phyloP scores from a whole-genome alignment of 2,329 filamentous ascomycete species.

The Aspergillus sp. region DNA sequence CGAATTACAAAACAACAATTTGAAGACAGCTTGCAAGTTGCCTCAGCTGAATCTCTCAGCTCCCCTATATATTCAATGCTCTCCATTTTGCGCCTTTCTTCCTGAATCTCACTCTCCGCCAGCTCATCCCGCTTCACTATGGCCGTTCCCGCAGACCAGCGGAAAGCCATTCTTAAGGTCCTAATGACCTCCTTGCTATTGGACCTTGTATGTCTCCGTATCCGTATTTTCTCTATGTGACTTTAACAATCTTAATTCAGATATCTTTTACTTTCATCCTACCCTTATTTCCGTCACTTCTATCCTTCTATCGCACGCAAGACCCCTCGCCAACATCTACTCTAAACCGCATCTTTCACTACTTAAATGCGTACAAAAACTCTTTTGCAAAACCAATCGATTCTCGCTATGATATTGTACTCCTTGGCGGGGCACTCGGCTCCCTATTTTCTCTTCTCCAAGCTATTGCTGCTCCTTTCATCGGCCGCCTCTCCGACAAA shows the following conservation, averaged over 20 bases:
- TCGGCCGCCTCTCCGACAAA: constrained; percentile 82
- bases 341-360: constrained; percentile 74
- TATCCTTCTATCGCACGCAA: constrained; percentile 91
- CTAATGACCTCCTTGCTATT: constrained; percentile 86
- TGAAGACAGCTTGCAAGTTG: neutral
- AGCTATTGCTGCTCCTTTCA: constrained; percentile 86
- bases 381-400: constrained; percentile 90
- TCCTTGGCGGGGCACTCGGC: constrained; percentile 88
- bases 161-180: constrained; percentile 81
- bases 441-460: constrained; percentile 93
- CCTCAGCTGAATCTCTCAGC: neutral
- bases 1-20: neutral
- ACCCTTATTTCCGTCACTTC: constrained; percentile 88
- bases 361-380: constrained; percentile 92
- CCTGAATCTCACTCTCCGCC: neutral
- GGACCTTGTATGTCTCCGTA: constrained; percentile 67
- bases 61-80: neutral
- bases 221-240: constrained; percentile 9
- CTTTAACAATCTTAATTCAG: constrained; percentile 49
- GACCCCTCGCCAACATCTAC: constrained; percentile 66
- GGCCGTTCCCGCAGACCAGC: constrained; percentile 46
- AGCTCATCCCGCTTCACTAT: constrained; percentile 20
- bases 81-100: neutral
- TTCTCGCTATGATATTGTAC: constrained; percentile 92
- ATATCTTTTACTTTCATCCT: constrained; percentile 99